These are phyloP conservation scores for Zoysia matrella DNA, from an alignment of 202 grass and related monocot species.

Conservation along the genomic window DNA sequence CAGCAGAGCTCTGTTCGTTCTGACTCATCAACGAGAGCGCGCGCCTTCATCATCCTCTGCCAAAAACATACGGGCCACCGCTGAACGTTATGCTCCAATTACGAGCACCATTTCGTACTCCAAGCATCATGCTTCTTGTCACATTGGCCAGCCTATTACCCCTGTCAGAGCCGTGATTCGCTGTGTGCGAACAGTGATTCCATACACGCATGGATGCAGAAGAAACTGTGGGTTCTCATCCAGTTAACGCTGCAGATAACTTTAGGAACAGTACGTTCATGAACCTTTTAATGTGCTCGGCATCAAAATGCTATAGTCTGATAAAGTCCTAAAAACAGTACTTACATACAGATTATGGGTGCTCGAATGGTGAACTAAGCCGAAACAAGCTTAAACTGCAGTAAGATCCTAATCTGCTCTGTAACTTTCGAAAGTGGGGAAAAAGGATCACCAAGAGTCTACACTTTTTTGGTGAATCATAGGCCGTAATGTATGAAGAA, in stretches of 20 bases:
- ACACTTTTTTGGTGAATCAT: constrained; percentile 10
- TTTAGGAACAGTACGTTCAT: background rate
- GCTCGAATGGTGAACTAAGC: background rate
- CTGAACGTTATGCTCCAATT: background rate
- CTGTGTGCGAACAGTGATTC: background rate
- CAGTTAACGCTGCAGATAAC: background rate
- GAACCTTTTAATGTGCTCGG: background rate
- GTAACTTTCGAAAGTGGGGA: background rate
- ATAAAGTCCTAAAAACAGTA: constrained; percentile 13
- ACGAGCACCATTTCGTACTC: background rate
- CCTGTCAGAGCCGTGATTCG: background rate
- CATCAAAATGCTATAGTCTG: background rate
- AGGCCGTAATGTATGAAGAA: too few relatives aligned
- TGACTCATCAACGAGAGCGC: too few relatives aligned
- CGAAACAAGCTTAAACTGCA: constrained; percentile 17
- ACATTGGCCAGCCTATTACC: constrained; percentile 6
- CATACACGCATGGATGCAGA: too few relatives aligned
- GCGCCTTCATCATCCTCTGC: too few relatives aligned
- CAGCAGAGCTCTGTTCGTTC: too few relatives aligned
- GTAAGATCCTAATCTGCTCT: constrained; percentile 40
- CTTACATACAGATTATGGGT: constrained; percentile 35
- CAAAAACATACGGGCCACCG: background rate
- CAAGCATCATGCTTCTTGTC: constrained; percentile 21
- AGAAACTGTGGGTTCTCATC: too few relatives aligned
- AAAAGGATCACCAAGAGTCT: background rate